These are phyloP conservation scores for Acanthamoeba triangularis DNA, from an alignment of 208 protist genomes.

Conservation along the genomic window DNA sequence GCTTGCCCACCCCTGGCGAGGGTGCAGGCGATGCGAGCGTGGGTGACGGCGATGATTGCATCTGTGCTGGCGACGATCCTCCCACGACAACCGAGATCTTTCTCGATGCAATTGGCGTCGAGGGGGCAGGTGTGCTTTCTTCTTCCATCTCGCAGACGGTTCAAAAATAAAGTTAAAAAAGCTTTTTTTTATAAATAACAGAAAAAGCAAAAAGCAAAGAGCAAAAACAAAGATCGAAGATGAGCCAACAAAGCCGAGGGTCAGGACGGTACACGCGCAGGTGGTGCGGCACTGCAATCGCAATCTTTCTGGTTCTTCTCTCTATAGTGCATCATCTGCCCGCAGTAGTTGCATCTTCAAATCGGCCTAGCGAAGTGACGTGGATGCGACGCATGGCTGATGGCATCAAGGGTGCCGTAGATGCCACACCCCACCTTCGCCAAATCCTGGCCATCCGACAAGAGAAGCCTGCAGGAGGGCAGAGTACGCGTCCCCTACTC, in stretches of 20 bases:
- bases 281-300: not conserved
- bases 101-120: constrained; percentile 10
- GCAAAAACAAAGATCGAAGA: constrained; percentile 12
- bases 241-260: constrained; percentile 23
- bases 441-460: not conserved
- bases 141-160: not conserved
- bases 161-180: not conserved
- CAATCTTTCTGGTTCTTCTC: not conserved
- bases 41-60: not conserved
- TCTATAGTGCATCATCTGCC: not conserved
- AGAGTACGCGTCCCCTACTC: not conserved
- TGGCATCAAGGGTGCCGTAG: not conserved
- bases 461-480: not conserved
- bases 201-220: too few species aligned
- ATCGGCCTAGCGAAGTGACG: not conserved
- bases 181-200: too few species aligned
- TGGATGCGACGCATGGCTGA: not conserved
- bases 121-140: not conserved
- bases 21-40: not conserved
- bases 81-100: constrained; percentile 43
- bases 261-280: not conserved
- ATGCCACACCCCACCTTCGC: not conserved
- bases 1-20: constrained; percentile 8
- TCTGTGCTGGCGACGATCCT: not conserved
- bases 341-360: not conserved